A percentile compares a stretch with the other conserved stretches of the same genome.
phyloP scores from a whole-genome alignment of 257 asterid genomes.

The Cordia subcordata region DNA sequence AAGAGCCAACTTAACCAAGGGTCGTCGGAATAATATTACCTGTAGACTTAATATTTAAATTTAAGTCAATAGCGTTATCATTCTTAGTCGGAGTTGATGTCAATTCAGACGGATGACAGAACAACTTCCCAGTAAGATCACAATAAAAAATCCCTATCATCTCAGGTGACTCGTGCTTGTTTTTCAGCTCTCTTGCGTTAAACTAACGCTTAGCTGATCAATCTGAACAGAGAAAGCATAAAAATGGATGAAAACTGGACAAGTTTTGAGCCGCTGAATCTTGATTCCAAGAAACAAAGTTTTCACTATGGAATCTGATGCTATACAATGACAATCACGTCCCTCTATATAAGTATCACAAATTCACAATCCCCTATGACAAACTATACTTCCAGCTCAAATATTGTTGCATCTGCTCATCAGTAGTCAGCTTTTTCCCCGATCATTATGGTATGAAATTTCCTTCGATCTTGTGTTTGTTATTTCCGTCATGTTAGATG shows the following conservation, averaged over 20 bases:
- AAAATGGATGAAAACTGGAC: neutral
- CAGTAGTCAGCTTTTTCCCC: slow-evolving; percentile 8
- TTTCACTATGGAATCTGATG: slow-evolving; percentile 29
- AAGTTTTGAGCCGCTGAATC: slow-evolving; percentile 12
- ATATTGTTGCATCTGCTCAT: too few species aligned
- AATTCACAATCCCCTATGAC: slow-evolving; percentile 1
- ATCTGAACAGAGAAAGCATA: slow-evolving; percentile 11
- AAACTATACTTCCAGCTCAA: too few species aligned
- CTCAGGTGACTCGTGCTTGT: too few species aligned
- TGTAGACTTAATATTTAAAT: too few species aligned
- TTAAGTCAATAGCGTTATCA: too few species aligned
- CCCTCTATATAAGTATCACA: slow-evolving; percentile 2
- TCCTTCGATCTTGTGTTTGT: neutral
- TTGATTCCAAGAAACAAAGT: neutral
- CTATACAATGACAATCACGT: slow-evolving; percentile 1
- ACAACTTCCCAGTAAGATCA: too few species aligned
- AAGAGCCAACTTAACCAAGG: too few species aligned
- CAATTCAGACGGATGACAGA: too few species aligned
- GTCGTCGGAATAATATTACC: too few species aligned
- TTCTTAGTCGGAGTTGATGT: too few species aligned
- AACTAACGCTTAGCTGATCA: slow-evolving; percentile 19
- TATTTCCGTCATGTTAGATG: too few species aligned
- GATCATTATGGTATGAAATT: slow-evolving; percentile 32
- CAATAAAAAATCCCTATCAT: too few species aligned
- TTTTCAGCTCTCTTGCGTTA: neutral